phyloP scores from a whole-genome alignment of 31 red algal genomes.

The Asparagopsis taxiformis region DNA sequence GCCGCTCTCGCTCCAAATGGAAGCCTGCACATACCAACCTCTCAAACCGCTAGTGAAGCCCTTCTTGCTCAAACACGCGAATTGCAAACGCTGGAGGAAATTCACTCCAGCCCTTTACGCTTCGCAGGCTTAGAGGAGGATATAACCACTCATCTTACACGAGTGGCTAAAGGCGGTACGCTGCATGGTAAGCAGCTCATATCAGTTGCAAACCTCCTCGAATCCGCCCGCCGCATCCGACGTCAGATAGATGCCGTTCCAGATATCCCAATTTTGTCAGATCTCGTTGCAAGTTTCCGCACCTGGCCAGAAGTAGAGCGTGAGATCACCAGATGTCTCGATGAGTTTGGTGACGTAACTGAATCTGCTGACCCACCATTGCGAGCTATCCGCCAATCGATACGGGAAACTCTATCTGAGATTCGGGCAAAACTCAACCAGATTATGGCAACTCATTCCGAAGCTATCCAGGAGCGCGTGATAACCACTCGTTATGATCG shows the following conservation, averaged over 20 bases:
- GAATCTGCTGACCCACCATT: slow-evolving; percentile 54
- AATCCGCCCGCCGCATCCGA: slow-evolving; percentile 37
- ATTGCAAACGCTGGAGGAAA: slow-evolving; percentile 23
- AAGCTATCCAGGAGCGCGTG: slow-evolving; percentile 76
- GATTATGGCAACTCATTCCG: slow-evolving; percentile 37
- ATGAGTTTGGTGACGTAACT: slow-evolving; percentile 65
- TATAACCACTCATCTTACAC: background rate
- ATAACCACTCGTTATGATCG: slow-evolving; percentile 84
- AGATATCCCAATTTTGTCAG: slow-evolving; percentile 12
- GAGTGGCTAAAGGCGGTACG: slow-evolving; percentile 28
- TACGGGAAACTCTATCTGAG: slow-evolving; percentile 19
- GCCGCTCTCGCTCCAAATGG: background rate
- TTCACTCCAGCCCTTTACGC: slow-evolving; percentile 25
- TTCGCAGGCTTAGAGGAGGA: slow-evolving; percentile 36
- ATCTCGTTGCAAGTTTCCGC: slow-evolving; percentile 31
- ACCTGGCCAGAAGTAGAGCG: slow-evolving; percentile 39
- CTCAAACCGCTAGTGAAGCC: slow-evolving; percentile 23
- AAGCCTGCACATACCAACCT: slow-evolving; percentile 32
- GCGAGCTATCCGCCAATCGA: slow-evolving; percentile 25
- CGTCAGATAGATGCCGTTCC: slow-evolving; percentile 34
- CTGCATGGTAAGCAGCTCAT: slow-evolving; percentile 66
- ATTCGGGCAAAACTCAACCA: slow-evolving; percentile 17
- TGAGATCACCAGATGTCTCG: slow-evolving; percentile 44
- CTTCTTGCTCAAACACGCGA: slow-evolving; percentile 61
- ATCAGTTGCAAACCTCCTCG: slow-evolving; percentile 49